Evolutionary conservation across 1,284 basidiomycete species (phyloP), one percentile per base, ranked within the genome.

Genomic region (Ceratobasidium sp.): DNA sequence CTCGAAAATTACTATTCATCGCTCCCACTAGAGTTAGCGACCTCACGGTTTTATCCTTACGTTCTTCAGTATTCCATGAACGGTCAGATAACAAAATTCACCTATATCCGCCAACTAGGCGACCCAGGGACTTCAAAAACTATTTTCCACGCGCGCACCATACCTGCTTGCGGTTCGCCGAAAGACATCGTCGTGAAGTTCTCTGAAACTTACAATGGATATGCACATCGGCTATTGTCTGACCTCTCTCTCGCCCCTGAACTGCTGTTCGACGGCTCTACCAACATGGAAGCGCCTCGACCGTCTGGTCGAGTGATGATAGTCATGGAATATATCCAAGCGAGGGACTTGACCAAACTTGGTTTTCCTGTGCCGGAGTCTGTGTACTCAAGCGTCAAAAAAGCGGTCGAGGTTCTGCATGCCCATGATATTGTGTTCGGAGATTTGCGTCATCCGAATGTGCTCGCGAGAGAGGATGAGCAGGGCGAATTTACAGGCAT

Each of bases 111-210:
- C 36, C 14, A 39, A 39, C 14, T 14, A 14, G 36, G 36, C 36
- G 16, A 12, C 6, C 36, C 32, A 3, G 32, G 45, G 5, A 14
- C 43, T 8, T 12, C 16, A 14, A 59, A 59, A 21, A 3, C 34
- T 8, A 30, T 34, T n/a, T 53, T 18, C 28, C 45, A n/a, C 16
- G 45, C 46, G 30, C 18, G 23, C 36, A 9, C 21, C 43, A 21
- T n/a, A 8, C n/a, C n/a, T n/a, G n/a, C n/a, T n/a, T n/a, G n/a
- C n/a, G n/a, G n/a, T n/a, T n/a, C n/a, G n/a, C n/a, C 21, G 60
- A 41, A 5, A 16, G 30, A 39, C 34, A 61, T 41, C 30, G 48
- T 21, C 41, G 74, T 75, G 41, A 76, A 76, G 46, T 76, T 76
- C 62, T 45, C 70, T 23, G 62, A 72, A 43, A 3, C 1, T 1